Evolutionary conservation across 331 rosid species (phyloP), one percentile per base, ranked within the genome.

Genomic region (Pyracantha coccinea): DNA sequence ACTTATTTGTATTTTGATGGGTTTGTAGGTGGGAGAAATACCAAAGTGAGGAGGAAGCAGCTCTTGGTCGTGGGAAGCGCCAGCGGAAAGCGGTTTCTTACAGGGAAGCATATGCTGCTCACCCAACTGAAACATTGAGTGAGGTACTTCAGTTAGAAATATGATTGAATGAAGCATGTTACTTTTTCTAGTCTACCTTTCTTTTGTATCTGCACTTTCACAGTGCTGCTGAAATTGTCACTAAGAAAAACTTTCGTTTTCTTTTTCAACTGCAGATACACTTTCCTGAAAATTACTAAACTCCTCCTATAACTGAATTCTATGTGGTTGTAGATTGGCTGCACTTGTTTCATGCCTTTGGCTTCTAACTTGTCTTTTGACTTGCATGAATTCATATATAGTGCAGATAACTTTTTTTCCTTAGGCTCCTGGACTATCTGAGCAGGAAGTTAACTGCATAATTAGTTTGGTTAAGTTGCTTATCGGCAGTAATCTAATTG

Each of bases 61-160:
- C 80, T 67, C 99, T 92, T 87, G 99, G 99, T 74, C 93, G 99
- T 28, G 99, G 99, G 78, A 95, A 95, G 86, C 96, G 99, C 69
- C 91, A 72, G 80, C 88, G 99, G 60, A 95, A 95, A 89, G 97
- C 98, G 68, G 96, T 95, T 73, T 95, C 99, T 31, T 95, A 95
- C 33, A 85, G 99, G 83, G 99, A 95, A 86, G 96, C 79, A 64
- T 95, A 89, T 82, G 97, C 93, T 76, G 84, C 92, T 76, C 97
- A 95, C 84, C 89, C 96, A 67, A 84, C 78, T 72, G 97, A 84
- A 90, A 75, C 88, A 55, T 53, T 88, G 86, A 89, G 78, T 78
- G 98, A 90, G 99, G 99, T 95, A 88, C 75, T 58, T 21, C 41
- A 29, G 21, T 25, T 85, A 73, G 33, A 44, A 68, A 77, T 75